Base-by-base conservation (phyloP, 2,329 filamentous ascomycete species). In the Cordyceps javanica region DNA sequence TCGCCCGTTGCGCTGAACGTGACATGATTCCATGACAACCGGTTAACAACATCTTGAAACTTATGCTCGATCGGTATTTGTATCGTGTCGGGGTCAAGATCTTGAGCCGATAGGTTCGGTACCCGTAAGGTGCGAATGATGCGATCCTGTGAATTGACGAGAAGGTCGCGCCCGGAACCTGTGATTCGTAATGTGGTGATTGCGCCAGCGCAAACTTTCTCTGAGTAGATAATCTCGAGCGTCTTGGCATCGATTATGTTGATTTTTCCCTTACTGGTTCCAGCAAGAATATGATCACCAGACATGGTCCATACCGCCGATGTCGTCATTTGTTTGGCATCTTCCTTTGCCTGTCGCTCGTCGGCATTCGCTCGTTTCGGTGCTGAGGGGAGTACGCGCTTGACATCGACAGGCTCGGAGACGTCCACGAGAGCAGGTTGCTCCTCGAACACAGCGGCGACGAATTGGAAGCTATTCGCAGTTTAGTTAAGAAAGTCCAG, bases 21-120 rank as follows among this genome's bases (percentile, higher is more conserved):
- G 59, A 96, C 92, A 68, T 97, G 91, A 68, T 97, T 99, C 94
- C 94, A 99, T 7, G 89, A 91, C 13, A 97, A 76, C 45, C 89
- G 86, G 69, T 99, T 97, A 52, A 99, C 94, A 4, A 97, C 88
- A 69, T 99, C 95, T 71, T 97, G 92, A 66, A 97, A 99, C 69
- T 97, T 97, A 75, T 99, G 94, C 72, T 99, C 93, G 13, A 97
- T 84, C 41, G 94, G 90, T 41, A 99, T 79, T 66, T 93, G 88
- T 66, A 99, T 88, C 28, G 88, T 93, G 65, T 95, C 89, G 21
- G 89, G 83, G 63, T 96, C 89, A 44, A 96, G 80, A 65, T 89
- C 82, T 14, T 82, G 75, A 2, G 77, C 79, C 11, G 82, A 80
- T 39, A 88, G 80, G 66, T 97, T 90, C 0, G 95, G 94, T 63